Percentiles rank a stretch among this genome's conserved stretches.
phyloP scores from a whole-genome alignment of 768 basidiomycete species.

The Hydnomerulius pinastri region DNA sequence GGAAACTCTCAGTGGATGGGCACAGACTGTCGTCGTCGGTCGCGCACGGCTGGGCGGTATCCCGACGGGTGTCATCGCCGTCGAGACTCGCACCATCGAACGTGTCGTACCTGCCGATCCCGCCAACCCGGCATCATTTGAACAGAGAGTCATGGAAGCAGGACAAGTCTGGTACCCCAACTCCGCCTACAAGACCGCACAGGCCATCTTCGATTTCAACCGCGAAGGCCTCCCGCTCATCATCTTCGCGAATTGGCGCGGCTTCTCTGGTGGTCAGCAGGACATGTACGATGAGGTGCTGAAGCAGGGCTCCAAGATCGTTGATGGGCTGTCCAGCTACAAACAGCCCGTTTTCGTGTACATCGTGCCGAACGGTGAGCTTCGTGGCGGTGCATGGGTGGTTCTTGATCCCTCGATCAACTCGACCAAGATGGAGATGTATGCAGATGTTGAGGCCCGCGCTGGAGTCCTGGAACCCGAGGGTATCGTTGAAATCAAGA shows the following conservation, averaged over 20 bases:
- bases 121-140: slow-evolving; percentile 94
- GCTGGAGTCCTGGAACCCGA: slow-evolving; percentile 97
- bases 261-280: slow-evolving; percentile 99
- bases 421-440: slow-evolving; percentile 98
- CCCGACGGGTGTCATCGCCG: slow-evolving; percentile 96
- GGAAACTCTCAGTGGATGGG: slow-evolving; percentile 98
- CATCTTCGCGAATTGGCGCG: slow-evolving; percentile 99
- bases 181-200: slow-evolving; percentile 98
- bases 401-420: slow-evolving; percentile 99
- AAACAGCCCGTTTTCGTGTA: slow-evolving; percentile 98
- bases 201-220: slow-evolving; percentile 98
- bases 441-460: slow-evolving; percentile 92
- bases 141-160: slow-evolving; percentile 99
- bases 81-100: slow-evolving; percentile 97
- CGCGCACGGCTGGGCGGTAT: slow-evolving; percentile 96
- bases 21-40: slow-evolving; percentile 97
- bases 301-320: slow-evolving; percentile 98
- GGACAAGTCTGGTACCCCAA: slow-evolving; percentile 99
- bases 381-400: slow-evolving; percentile 99
- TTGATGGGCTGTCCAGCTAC: slow-evolving; percentile 95
- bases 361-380: slow-evolving; percentile 97
- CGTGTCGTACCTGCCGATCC: slow-evolving; percentile 97
- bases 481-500: slow-evolving; percentile 96
- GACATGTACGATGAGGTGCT: slow-evolving; percentile 98
- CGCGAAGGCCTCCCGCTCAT: slow-evolving; percentile 95